A percentile compares a stretch with the other conserved stretches of the same genome.
These are phyloP conservation scores for Torulaspora franciscae DNA, from an alignment of 805 yeast genomes.

Conservation along the genomic window DNA sequence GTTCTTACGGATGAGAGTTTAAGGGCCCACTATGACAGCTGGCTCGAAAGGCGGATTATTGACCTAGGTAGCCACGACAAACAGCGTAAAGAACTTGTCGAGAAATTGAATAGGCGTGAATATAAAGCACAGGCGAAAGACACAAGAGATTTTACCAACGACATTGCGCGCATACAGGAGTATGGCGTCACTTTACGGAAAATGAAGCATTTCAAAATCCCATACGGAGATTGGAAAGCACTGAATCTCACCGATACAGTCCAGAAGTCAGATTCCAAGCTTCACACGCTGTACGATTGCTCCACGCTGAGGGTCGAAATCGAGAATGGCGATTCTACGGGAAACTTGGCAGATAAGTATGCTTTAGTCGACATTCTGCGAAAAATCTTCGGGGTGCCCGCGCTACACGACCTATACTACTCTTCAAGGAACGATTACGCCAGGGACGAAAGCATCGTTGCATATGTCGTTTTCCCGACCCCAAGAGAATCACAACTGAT, in stretches of 20 bases:
- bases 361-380: constrained; percentile 2
- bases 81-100: constrained; percentile 8
- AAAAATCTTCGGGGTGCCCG: constrained; percentile 2
- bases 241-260: not conserved
- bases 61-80: not conserved
- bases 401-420: constrained; percentile 17
- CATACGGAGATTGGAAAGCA: constrained; percentile 28
- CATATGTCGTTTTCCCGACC: constrained; percentile 15
- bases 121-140: not conserved
- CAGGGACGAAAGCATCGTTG: constrained; percentile 14
- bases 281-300: constrained; percentile 14
- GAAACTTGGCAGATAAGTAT: constrained; percentile 5
- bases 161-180: constrained; percentile 17
- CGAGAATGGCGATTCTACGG: not conserved
- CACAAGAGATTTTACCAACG: not conserved
- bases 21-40: constrained; percentile 24
- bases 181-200: constrained; percentile 30
- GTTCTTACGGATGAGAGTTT: constrained; percentile 21
- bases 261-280: constrained; percentile 1
- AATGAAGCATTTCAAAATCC: constrained; percentile 24
- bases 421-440: constrained; percentile 20
- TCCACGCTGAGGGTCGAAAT: constrained; percentile 21
- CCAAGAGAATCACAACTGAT: constrained; percentile 13
- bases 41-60: constrained; percentile 10
- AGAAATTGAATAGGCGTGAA: constrained; percentile 7